Percentiles rank a stretch among this genome's conserved stretches.
Evolutionary conservation across 768 basidiomycete genomes (phyloP).

Genomic region (Tulasnella sp.): DNA sequence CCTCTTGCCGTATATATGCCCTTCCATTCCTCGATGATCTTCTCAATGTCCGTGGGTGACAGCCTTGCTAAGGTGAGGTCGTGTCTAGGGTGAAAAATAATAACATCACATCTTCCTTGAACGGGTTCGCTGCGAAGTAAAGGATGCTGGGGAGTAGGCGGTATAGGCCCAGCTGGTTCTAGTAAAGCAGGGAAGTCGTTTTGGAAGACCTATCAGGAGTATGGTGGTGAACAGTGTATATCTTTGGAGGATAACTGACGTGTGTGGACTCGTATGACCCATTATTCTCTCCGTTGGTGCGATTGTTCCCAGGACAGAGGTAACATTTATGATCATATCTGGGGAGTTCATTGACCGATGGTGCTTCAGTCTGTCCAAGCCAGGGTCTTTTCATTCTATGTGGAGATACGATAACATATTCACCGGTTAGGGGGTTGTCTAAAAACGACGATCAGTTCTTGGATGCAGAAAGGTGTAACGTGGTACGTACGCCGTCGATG

Average conservation of each 20-base stretch:
- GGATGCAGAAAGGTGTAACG: neutral
- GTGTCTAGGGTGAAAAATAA: slow-evolving; percentile 77
- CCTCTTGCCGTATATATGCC: slow-evolving; percentile 49
- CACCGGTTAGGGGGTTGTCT: slow-evolving; percentile 74
- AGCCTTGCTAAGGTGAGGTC: slow-evolving; percentile 72
- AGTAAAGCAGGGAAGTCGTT: slow-evolving; percentile 80
- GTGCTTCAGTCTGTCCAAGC: slow-evolving; percentile 72
- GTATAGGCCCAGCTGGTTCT: slow-evolving; percentile 43
- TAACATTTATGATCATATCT: slow-evolving; percentile 64
- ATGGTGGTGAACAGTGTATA: neutral
- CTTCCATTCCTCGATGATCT: slow-evolving; percentile 64
- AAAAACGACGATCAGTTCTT: slow-evolving; percentile 2
- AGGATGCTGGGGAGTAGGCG: slow-evolving; percentile 45
- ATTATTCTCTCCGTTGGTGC: slow-evolving; percentile 60
- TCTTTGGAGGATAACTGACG: too few relatives aligned
- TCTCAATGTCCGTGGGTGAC: slow-evolving; percentile 40
- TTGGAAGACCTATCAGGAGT: slow-evolving; percentile 35
- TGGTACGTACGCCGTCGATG: slow-evolving; percentile 52
- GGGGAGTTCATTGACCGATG: slow-evolving; percentile 41
- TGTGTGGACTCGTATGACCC: slow-evolving; percentile 50
- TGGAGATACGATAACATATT: slow-evolving; percentile 72
- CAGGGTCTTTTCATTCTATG: slow-evolving; percentile 87
- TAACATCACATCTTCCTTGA: slow-evolving; percentile 74
- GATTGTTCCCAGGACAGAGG: slow-evolving; percentile 74
- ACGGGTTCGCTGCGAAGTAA: slow-evolving; percentile 54